Evolutionary conservation across 345 rosid species (phyloP), one percentile per base, ranked within the genome.

Genomic region (Gossypium anomalum): DNA sequence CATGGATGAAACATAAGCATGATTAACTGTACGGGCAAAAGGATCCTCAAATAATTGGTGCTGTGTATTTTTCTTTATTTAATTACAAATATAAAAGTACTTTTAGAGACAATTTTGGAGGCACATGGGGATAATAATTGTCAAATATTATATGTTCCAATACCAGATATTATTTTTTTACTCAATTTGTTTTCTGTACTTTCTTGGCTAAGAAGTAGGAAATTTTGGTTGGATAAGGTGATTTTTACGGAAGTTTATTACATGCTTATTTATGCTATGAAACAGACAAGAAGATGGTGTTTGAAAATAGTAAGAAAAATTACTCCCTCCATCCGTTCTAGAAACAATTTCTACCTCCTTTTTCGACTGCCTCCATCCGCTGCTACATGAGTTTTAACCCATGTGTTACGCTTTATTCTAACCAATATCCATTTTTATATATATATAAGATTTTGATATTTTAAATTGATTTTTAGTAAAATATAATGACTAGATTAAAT

Each of bases 1-100:
- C 23, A 51, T 49, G 72, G 72, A 69, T 69, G 23, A 27, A 69
- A 51, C 73, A 69, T 16, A n/a, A 49, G 15, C 45, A 27, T 9
- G 17, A 11, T 16, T 9, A 51, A 3, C 71, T 16, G 58, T 68
- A 17, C 20, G 72, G 29, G 16, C 14, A 49, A 23, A 67, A 48
- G 8, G 44, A 27, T 16, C 55, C 41, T 23, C 64, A 23, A 27
- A 14, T 51, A 69, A 29, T 52, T 70, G 55, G 71, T 47, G 60
- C 10, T 51, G 60, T 51, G 47, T 25, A 47, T 67, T 8, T 23
- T 67, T 23, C 17, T 8, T n/a, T 38, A 8, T 34, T 29, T 14
- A 12, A 2, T 34, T 8, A 45, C 17, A 15, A 27, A 13, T 13
- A 19, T 10, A 45, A 44, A 34, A 13, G 7, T 22, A 47, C 43